Evolutionary conservation across 2,329 filamentous ascomycete species (phyloP), one percentile per base, ranked within the genome.

Genomic region (Talaromyces funiculosus): DNA sequence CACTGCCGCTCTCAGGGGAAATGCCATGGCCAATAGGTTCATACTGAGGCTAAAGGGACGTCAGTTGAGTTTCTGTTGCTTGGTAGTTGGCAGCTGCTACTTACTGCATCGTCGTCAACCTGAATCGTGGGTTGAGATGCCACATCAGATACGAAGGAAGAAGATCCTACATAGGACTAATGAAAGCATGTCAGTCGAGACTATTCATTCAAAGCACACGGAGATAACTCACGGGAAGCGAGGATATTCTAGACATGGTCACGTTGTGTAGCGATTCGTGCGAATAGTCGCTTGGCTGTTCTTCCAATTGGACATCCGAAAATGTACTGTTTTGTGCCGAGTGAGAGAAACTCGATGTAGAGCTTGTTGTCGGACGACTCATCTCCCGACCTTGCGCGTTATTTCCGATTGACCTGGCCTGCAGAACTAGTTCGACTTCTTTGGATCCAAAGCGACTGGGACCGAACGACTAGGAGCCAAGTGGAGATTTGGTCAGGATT

Each of bases 1-100:
- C 63, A 24, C 58, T 63, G 53, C 53, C 62, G 45, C 38, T 58
- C 29, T 61, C 61, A 26, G 43, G 24, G 3, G 47, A 33, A 5
- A 33, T 10, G 5, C 56, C 60, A n/a, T 42, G 54, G 18, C 45
- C 37, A n/a, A 35, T 2, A 38, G 56, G 9, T 16, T 57, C 37
- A 4, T 47, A 61, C 12, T 45, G 38, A 18, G 60, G 22, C 60
- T 61, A 12, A 3, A 31, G 9, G 12, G 7, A 12, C 20, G 51
- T 54, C 35, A 54, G 24, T 29, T n/a, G 33, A 37, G 31, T 16
- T 24, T 14, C 24, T 54, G 24, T 12, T 33, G 10, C 49, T 35
- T n/a, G 14, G 18, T 7, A n/a, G 12, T 16, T n/a, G 22, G 14
- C 47, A 22, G 4, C 14, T 29, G n/a, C 31, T 26, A 58, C 60